Base-by-base conservation (phyloP, 2,329 filamentous ascomycete species). In the Cryoendolithus antarcticus region DNA sequence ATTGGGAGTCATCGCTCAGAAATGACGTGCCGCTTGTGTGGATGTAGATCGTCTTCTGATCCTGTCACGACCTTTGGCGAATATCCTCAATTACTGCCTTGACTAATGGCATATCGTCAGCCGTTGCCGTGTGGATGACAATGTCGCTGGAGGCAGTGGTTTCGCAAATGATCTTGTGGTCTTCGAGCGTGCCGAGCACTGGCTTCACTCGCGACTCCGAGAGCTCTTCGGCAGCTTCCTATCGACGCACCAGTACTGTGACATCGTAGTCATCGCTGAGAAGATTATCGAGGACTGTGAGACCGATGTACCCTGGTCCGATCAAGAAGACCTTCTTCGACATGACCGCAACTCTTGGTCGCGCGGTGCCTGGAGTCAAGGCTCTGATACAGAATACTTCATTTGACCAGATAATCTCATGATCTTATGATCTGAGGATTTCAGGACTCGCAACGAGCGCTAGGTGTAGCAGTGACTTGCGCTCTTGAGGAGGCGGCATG, bases 261-360 rank as follows among this genome's bases (percentile, higher is more conserved):
- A 71, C 60, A 2, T 47, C 41, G 47, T 69, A 66, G 9, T 56
- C 53, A 37, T 67, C 61, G 34, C 50, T 47, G 32, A 64, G 46
- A 8, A 71, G 58, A 4, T 63, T 50, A 4, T 67, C 61, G 11
- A 71, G 54, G 30, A 71, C 57, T 24, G 67, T 62, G 48, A 62
- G 62, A 30, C 67, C 67, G 39, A 70, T 66, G 56, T 61, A 68
- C 43, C 65, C 64, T n/a, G 65, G 62, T 6, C 65, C 65, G 34
- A 69, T 48, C 35, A 68, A 54, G 48, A 68, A 61, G 30, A 66
- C 61, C 9, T 48, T 58, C 37, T 55, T 55, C 15, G 15, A 19
- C 15, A 19, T 19, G 15, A 19, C 15, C 15, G 15, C 3, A 19
- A 19, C 15, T 19, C 15, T 19, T 19, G 15, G 5, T 19, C 15